phyloP scores from a whole-genome alignment of 2,329 filamentous ascomycete species.

The Calycina herbarum region DNA sequence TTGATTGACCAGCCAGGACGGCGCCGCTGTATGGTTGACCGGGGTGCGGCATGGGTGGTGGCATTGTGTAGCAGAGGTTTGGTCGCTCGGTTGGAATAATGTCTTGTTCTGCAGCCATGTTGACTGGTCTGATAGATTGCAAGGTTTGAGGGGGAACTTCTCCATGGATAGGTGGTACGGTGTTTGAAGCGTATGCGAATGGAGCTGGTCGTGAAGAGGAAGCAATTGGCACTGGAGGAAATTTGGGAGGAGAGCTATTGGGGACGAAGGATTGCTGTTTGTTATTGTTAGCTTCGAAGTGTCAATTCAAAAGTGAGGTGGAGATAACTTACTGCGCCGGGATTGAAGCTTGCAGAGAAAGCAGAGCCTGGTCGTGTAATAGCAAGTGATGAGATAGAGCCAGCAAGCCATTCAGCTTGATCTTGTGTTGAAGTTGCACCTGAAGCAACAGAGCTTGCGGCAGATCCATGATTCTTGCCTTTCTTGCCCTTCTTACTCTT shows the following conservation, averaged over 20 bases:
- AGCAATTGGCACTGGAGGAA: not conserved
- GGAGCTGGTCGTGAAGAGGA: not conserved
- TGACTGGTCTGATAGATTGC: no score
- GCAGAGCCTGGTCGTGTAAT: not conserved
- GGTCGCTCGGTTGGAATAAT: not conserved
- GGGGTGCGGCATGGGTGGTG: not conserved
- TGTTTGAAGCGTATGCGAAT: not conserved
- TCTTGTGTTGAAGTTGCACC: no score
- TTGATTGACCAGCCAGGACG: not conserved
- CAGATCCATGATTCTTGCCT: not conserved
- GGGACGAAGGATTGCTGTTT: conserved; percentile 5
- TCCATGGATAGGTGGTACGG: not conserved
- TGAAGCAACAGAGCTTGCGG: not conserved
- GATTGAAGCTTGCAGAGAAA: conserved; percentile 3
- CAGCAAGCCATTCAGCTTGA: no score
- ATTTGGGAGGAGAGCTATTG: not conserved
- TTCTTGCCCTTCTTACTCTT: conserved; percentile 2
- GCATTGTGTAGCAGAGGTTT: not conserved
- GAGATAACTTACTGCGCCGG: conserved; percentile 3
- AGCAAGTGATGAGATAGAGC: not conserved
- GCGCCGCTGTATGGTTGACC: not conserved
- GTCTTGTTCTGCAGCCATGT: not conserved
- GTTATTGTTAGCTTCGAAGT: not conserved
- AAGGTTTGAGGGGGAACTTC: no score
- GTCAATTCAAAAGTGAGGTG: not conserved